phyloP scores from a whole-genome alignment of 2,329 filamentous ascomycete species.

The Endoconidiophora laricicola region DNA sequence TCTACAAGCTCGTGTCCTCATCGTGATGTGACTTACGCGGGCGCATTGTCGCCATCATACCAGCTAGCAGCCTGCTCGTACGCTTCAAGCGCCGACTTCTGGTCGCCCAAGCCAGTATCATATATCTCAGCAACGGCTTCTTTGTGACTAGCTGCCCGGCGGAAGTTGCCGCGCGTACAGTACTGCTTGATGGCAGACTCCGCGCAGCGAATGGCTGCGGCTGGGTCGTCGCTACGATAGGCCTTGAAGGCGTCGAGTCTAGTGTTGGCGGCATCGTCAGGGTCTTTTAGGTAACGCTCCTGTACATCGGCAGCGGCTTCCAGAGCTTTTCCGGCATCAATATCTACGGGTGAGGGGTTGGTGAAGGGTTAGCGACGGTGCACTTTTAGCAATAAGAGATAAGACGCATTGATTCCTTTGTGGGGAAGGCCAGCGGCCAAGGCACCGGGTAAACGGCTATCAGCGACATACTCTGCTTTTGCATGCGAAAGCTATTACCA shows the following conservation, averaged over 20 bases:
- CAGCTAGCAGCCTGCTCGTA: conserved; percentile 78
- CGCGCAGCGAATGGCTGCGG: conserved; percentile 67
- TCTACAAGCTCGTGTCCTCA: neutral
- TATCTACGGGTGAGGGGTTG: conserved; percentile 32
- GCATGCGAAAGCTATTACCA: conserved; percentile 79
- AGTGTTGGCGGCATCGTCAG: conserved; percentile 80
- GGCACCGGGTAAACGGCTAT: neutral
- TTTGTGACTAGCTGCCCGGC: conserved; percentile 78
- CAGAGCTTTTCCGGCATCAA: conserved; percentile 74
- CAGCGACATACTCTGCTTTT: conserved; percentile 52
- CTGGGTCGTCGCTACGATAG: conserved; percentile 70
- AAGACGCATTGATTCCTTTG: neutral
- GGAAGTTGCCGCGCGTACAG: conserved; percentile 76
- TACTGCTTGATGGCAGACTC: conserved; percentile 72
- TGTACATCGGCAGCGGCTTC: conserved; percentile 76
- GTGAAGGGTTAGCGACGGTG: neutral
- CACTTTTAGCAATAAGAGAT: neutral
- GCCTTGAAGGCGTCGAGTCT: conserved; percentile 87
- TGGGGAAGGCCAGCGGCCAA: neutral
- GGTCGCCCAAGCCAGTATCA: conserved; percentile 65
- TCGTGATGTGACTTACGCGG: conserved; percentile 41
- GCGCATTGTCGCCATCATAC: conserved; percentile 77
- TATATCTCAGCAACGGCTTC: conserved; percentile 77
- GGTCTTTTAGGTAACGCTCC: conserved; percentile 66
- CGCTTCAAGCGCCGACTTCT: conserved; percentile 59